Evolutionary conservation across 192 early-diverging fungal species (phyloP), one percentile per base, ranked within the genome.

Genomic region (Backusella psychrophila): DNA sequence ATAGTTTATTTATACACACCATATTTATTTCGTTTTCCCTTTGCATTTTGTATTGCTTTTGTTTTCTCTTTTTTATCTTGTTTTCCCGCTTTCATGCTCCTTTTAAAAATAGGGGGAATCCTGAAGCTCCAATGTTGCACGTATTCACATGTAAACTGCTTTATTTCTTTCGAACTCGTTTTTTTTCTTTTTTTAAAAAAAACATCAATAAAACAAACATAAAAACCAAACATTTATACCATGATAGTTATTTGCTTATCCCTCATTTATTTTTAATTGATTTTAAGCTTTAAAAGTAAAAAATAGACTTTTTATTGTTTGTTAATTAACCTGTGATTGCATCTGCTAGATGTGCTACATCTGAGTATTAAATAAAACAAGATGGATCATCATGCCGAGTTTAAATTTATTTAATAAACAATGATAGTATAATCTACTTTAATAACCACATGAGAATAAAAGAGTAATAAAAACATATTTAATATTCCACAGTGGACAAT

Each of bases 301-400:
- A 63, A 63, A 63, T 26, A 63, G 23, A 63, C 23, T 63, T 56
- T 56, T 63, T 63, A 63, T 63, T 63, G 56, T 63, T 63, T 63
- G 56, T 29, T 63, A 63, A 63, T 63, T 23, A 63, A 56, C 53
- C 0, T 56, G 53, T 56, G 53, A n/a, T 56, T 56, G 26, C 23
- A 12, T 63, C 26, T n/a, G 4, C 26, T 63, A 63, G 56, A 63
- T 29, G 21, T 49, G 46, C 46, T 49, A 49, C 46, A 63, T 26
- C 56, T 63, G 23, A 63, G 21, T 11, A 26, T 12, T 63, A 63
- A 63, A 59, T 29, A 29, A 63, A 63, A 26, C 46, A 49, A 49
- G 46, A 49, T 49, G 46, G 56, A 63, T 63, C 56, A 63, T 5
- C 56, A 63, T 63, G 56, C 56, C 56, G 56, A 63, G 56, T 63